Evolutionary conservation across 192 early-diverging fungal genomes (phyloP).

Genomic region (Coemansia sp.): DNA sequence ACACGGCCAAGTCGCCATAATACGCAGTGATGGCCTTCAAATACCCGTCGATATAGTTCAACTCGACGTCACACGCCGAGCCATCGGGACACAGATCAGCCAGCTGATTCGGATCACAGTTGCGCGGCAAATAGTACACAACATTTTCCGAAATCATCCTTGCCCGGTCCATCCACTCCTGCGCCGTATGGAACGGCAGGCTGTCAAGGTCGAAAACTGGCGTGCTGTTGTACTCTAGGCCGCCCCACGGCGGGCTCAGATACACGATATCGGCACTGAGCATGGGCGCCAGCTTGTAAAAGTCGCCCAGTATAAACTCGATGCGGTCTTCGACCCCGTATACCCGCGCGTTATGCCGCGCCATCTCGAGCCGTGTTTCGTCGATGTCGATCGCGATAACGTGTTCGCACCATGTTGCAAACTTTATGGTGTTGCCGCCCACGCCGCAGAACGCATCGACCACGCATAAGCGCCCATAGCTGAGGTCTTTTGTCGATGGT

Average conservation of each 20-base stretch:
- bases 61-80: slow-evolving; percentile 79
- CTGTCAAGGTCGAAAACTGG: slow-evolving; percentile 29
- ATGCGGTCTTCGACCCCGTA: slow-evolving; percentile 93
- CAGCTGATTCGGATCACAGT: slow-evolving; percentile 69
- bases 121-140: slow-evolving; percentile 83
- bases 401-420: slow-evolving; percentile 81
- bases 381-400: slow-evolving; percentile 95
- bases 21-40: slow-evolving; percentile 75
- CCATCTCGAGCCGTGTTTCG: slow-evolving; percentile 72
- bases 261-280: slow-evolving; percentile 87
- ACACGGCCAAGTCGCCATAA: slow-evolving; percentile 67
- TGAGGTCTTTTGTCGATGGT: background rate
- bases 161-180: slow-evolving; percentile 63
- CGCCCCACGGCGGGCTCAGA: slow-evolving; percentile 96
- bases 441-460: slow-evolving; percentile 96
- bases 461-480: slow-evolving; percentile 61
- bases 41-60: slow-evolving; percentile 64
- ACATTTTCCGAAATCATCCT: slow-evolving; percentile 71
- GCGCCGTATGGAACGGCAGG: slow-evolving; percentile 51
- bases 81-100: slow-evolving; percentile 54
- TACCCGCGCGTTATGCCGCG: slow-evolving; percentile 79
- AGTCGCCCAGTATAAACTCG: slow-evolving; percentile 91
- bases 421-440: slow-evolving; percentile 96
- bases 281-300: slow-evolving; percentile 68
- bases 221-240: slow-evolving; percentile 66